Evolutionary conservation across 2,329 filamentous ascomycete species (phyloP), one percentile per base, ranked within the genome.

Genomic region (Lachnellula arida): DNA sequence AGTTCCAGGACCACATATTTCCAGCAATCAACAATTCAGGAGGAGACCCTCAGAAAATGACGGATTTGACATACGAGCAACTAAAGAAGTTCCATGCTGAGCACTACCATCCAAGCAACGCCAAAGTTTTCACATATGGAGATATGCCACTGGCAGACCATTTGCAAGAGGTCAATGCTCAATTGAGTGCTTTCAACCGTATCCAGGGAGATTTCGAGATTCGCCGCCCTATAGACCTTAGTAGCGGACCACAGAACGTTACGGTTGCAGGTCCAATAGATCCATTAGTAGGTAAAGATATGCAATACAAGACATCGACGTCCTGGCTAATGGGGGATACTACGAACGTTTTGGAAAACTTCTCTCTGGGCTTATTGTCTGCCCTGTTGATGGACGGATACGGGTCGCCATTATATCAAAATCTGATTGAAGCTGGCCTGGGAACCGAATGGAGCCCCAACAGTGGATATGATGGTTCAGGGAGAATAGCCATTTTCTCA

Each of bases 51-150:
- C 87, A 94, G 68, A 95, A 93, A 73, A 99, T 99, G 66, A 97
- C 94, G 32, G 90, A 97, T 65, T 76, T 99, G 58, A 97, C 92
- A 0, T 92, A 97, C 72, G 84, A 93, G 66, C 89, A 97, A 70
- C 78, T 99, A 49, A 88, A 86, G 68, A 82, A 87, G 43, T 99
- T 96, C 71, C 95, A 97, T 63, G 86, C 86, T 44, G 84, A 91
- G 63, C 91, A 99, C 73, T 99, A 99, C 71, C 93, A 99, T 72
- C 94, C 94, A 0, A 97, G 91, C 74, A 99, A 99, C 72, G 88
- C 93, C 46, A 97, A 97, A 74, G 80, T 99, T 44, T 85, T 97
- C 67, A 97, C 94, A 0, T 99, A 99, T 65, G 94, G 94, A 51
- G 87, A 97, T 68, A 91, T 97, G 83, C 88, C 91, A 1, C 75